phyloP scores from a whole-genome alignment of 768 basidiomycete genomes.

The Phanerodontia chrysosporium region DNA sequence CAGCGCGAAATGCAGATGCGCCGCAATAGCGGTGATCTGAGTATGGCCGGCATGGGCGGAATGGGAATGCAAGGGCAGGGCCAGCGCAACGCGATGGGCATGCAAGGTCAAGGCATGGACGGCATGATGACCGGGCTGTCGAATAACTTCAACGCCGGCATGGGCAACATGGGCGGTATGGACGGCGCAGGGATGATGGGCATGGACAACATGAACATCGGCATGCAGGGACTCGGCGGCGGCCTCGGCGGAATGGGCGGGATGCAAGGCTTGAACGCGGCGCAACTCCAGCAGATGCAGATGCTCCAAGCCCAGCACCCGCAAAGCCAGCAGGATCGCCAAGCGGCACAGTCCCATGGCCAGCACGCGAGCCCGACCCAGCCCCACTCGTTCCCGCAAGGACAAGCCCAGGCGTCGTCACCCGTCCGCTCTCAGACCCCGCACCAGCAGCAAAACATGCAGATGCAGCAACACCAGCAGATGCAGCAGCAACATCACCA shows the following conservation, averaged over 20 bases:
- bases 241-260: constrained; percentile 7
- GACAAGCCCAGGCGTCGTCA: not conserved
- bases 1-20: constrained; percentile 16
- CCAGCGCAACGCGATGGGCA: not conserved
- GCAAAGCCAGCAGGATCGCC: not conserved
- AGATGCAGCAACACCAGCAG: constrained; percentile 17
- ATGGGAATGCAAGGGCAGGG: not conserved
- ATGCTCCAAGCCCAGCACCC: constrained; percentile 16
- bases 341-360: not conserved
- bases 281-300: constrained; percentile 19
- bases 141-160: not conserved
- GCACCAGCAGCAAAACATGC: not conserved
- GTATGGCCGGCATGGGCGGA: not conserved
- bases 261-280: constrained; percentile 17
- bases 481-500: constrained; percentile 15
- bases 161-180: not conserved
- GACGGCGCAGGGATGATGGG: constrained; percentile 5
- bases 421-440: constrained; percentile 10
- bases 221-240: constrained; percentile 7
- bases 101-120: constrained; percentile 7
- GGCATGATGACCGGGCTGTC: not conserved
- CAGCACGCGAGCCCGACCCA: constrained; percentile 13
- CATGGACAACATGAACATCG: constrained; percentile 4
- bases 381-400: constrained; percentile 3
- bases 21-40: constrained; percentile 10